Base-by-base conservation (phyloP, 2,329 filamentous ascomycete genomes). In the Sporothrix schenckii region DNA sequence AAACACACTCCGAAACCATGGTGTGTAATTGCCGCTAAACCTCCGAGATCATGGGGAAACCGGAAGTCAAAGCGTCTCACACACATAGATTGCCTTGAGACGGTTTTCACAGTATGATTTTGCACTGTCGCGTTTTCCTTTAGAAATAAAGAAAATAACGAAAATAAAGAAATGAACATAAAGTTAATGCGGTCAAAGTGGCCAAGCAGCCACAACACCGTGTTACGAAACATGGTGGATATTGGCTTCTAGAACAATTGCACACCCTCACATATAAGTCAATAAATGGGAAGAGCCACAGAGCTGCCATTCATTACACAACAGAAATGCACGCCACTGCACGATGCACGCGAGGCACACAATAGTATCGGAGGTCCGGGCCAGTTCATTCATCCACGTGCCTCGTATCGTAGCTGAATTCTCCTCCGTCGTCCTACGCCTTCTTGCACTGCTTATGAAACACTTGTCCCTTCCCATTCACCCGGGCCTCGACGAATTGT, bases 301-400 rank as follows among this genome's bases (percentile, higher is more conserved):
- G 30, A 39, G 16, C 5, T 16, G 54, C 39, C n/a, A 27, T 39
- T 47, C 39, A 63, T 27, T 27, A 10, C 58, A 47, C 58, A 47
- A 19, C 58, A 27, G 58, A n/a, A 44, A 44, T 21, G 34, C 56
- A 41, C 34, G 41, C 34, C 24, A 65, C 24, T 21, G 21, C 39
- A 27, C 39, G 3, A 65, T 50, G 61, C 27, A 5, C 24, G 50
- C 34, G 44, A 21, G n/a, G 21, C 16, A 7, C 24, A 21, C 21
- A 7, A 41, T 41, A 16, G 16, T 30, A 41, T 66, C 63, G 63
- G 63, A 66, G 63, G 63, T 66, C 63, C 63, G 63, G 49, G 5
- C 47, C 47, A 50, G 30, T 53, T 11, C 63, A 50, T 34, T 34
- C 44, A 34, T 30, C 19, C 63, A 24, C n/a, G 5, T 49, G 16